Conservation (phyloP, 768 basidiomycete genomes). For the Hirschioporus abietinus region DNA sequence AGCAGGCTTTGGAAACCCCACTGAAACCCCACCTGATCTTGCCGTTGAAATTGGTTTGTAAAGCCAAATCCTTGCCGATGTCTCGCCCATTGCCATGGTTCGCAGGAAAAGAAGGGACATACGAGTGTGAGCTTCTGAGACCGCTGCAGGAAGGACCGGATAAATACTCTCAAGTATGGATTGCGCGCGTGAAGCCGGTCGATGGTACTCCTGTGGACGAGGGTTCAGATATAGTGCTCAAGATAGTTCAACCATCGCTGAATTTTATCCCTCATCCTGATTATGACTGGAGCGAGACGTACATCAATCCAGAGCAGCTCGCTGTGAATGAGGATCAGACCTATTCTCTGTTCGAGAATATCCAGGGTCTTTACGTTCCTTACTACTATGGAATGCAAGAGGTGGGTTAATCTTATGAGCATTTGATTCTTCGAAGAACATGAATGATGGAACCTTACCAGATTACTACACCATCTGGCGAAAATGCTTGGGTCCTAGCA, state of each 20-base stretch:
- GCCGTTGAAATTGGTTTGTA: too few species aligned
- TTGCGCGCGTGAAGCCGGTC: not conserved
- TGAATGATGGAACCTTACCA: not conserved
- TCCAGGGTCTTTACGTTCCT: not conserved
- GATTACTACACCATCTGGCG: not conserved
- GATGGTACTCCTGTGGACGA: not conserved
- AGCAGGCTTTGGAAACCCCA: too few species aligned
- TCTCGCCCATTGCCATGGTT: too few species aligned
- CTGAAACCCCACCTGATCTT: too few species aligned
- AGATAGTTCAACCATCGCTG: not conserved
- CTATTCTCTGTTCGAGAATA: not conserved
- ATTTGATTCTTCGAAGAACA: not conserved
- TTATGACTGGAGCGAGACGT: not conserved
- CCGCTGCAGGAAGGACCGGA: too few species aligned
- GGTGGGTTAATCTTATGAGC: not conserved
- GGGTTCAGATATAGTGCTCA: not conserved
- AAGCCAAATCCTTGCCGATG: too few species aligned
- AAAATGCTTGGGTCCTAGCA: not conserved
- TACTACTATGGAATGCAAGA: not conserved
- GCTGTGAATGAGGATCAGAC: not conserved
- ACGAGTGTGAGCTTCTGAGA: too few species aligned
- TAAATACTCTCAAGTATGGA: not conserved
- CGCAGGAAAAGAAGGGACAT: too few species aligned
- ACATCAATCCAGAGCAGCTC: not conserved
- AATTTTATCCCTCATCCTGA: not conserved